Base-by-base conservation (phyloP, 2,329 filamentous ascomycete genomes). In the Phaeosphaeriaceae sp. region DNA sequence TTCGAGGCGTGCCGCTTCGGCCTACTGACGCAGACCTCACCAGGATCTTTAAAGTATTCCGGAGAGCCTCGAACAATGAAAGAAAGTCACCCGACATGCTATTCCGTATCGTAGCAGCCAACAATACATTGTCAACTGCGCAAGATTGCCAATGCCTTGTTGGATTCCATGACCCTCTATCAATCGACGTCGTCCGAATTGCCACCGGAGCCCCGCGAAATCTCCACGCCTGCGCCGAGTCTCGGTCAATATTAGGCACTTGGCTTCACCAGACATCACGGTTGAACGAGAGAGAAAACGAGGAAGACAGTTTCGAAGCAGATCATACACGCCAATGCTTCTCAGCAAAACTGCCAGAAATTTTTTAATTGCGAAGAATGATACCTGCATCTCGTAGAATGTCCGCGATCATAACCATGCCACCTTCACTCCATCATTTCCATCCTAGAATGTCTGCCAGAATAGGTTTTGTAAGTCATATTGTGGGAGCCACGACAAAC, bases 371-470 rank as follows among this genome's bases (percentile, higher is more conserved):
- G 33, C 41, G 24, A 27, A 58, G 57, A 61, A 69, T 61, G 61
- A 66, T 68, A 67, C 49, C 51, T 66, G 65, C 63, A 65, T 62
- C 51, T 58, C 40, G 57, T 31, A 40, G 53, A 45, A 58, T 64
- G 42, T 57, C 52, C 50, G 49, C 48, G 58, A 53, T 48, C 24
- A 40, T 64, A 68, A 52, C 51, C 61, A 65, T 69, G 56, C 61
- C 58, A 42, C 53, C 50, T 57, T 63, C 58, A 50, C 62, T 52
- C 52, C 57, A 36, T 51, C 42, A 53, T 63, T 46, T 55, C 63
- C 9, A 58, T 61, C 42, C 53, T 61, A 54, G 60, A 53, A 69
- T 64, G 61, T n/a, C 36, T n/a, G 36, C 36, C 36, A 40, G 36
- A 7, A 40, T n/a, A 15, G 36, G 15, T 17, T 17, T 7, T 40